Percentiles rank a stretch among this genome's conserved stretches.
Evolutionary conservation across 2,329 filamentous ascomycete species (phyloP).

Genomic region (Hypoxylon sp.): DNA sequence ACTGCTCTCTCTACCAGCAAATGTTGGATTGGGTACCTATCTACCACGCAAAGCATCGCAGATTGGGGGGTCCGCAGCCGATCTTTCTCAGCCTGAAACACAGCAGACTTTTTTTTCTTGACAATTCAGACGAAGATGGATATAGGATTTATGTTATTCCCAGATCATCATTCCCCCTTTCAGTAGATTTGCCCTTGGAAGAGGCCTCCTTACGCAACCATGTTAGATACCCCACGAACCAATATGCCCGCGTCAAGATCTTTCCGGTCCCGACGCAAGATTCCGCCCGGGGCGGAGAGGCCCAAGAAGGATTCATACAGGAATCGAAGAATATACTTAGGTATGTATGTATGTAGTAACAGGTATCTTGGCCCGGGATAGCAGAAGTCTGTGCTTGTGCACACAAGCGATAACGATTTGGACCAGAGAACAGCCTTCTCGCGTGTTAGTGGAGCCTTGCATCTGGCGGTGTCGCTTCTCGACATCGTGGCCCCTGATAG

Average conservation of each 20-base stretch:
- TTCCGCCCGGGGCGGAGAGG: slow-evolving; percentile 29
- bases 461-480: slow-evolving; percentile 41
- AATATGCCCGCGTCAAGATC: neutral
- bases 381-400: slow-evolving; percentile 16
- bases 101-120: slow-evolving; percentile 15
- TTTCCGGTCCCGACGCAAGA: slow-evolving; percentile 8
- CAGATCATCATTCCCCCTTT: slow-evolving; percentile 1
- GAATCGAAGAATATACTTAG: neutral
- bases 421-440: slow-evolving; percentile 32
- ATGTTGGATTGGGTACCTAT: slow-evolving; percentile 32
- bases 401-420: slow-evolving; percentile 26
- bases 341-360: too few species aligned
- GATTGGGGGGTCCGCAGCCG: slow-evolving; percentile 29
- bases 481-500: slow-evolving; percentile 30
- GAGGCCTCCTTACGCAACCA: neutral
- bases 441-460: slow-evolving; percentile 36
- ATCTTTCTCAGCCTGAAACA: slow-evolving; percentile 43
- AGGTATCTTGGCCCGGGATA: slow-evolving; percentile 5
- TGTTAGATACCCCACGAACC: neutral
- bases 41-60: slow-evolving; percentile 36
- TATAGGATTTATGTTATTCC: slow-evolving; percentile 16
- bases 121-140: slow-evolving; percentile 35
- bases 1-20: neutral
- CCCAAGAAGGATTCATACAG: neutral
- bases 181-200: neutral